Percentiles rank a stretch among this genome's conserved stretches.
These are phyloP conservation scores for Fraxinus dipetala DNA, from an alignment of 305 asterid species.

Conservation along the genomic window DNA sequence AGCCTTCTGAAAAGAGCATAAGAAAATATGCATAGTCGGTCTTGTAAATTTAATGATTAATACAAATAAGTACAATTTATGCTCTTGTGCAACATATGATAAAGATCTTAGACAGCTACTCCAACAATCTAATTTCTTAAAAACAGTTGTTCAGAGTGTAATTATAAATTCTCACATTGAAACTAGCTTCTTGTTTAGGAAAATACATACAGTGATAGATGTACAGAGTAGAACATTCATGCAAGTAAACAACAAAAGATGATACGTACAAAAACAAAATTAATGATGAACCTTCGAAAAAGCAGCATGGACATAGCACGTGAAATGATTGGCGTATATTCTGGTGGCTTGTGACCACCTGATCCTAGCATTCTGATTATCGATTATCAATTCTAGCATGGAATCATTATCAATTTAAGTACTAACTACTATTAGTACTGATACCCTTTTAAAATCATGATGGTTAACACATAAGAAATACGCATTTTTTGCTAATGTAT, in stretches of 20 bases:
- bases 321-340: neutral
- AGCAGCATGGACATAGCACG: conserved; percentile 1
- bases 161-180: conserved; percentile 2
- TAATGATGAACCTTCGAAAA: neutral
- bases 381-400: neutral
- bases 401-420: neutral
- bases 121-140: conserved; percentile 5
- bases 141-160: neutral
- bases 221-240: conserved; percentile 2
- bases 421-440: neutral
- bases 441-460: neutral
- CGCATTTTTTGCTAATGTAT: neutral
- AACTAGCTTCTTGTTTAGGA: neutral
- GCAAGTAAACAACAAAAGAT: neutral
- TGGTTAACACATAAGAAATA: neutral
- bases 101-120: neutral
- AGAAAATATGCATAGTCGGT: conserved; percentile 10
- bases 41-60: neutral
- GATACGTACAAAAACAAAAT: neutral
- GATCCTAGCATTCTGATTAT: neutral
- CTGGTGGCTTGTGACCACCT: conserved; percentile 1
- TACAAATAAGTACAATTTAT: conserved; percentile 7
- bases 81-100: neutral
- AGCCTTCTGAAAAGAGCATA: neutral
- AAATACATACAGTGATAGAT: neutral